A percentile compares a stretch with the other conserved stretches of the same genome.
Conservation (phyloP, 129 eudicot genomes). For the Flaveria bidentis region DNA sequence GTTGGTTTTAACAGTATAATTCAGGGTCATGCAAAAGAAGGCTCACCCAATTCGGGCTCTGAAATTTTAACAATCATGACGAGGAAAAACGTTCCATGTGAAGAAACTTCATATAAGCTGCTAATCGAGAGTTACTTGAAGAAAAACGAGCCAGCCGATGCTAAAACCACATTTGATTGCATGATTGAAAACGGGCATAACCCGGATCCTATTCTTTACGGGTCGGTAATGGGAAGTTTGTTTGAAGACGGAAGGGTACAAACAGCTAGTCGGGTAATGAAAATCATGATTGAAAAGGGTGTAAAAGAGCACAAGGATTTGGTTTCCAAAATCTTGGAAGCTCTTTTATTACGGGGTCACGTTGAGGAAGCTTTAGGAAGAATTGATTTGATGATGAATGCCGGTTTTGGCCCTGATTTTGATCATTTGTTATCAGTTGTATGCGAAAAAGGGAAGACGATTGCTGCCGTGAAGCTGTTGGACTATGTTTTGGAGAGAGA, state of each 20-base stretch:
- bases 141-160: constrained; percentile 78
- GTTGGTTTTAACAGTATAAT: constrained; percentile 63
- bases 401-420: constrained; percentile 52
- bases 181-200: constrained; percentile 82
- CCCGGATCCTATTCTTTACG: constrained; percentile 65
- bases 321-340: constrained; percentile 79
- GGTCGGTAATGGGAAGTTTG: constrained; percentile 72
- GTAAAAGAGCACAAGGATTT: constrained; percentile 76
- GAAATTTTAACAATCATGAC: constrained; percentile 78
- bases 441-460: constrained; percentile 78
- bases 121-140: constrained; percentile 70
- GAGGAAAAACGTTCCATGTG: constrained; percentile 61
- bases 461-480: constrained; percentile 72
- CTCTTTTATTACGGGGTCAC: constrained; percentile 81
- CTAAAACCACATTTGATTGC: constrained; percentile 70
- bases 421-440: constrained; percentile 58
- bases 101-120: constrained; percentile 47
- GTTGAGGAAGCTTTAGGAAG: constrained; percentile 95
- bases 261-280: constrained; percentile 95
- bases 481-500: constrained; percentile 86
- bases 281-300: constrained; percentile 81
- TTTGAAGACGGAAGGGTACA: constrained; percentile 88
- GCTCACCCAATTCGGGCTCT: constrained; percentile 64
- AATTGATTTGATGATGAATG: constrained; percentile 73
- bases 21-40: constrained; percentile 72